phyloP scores from a whole-genome alignment of 306 rosid genomes.

The Cicer arietinum region DNA sequence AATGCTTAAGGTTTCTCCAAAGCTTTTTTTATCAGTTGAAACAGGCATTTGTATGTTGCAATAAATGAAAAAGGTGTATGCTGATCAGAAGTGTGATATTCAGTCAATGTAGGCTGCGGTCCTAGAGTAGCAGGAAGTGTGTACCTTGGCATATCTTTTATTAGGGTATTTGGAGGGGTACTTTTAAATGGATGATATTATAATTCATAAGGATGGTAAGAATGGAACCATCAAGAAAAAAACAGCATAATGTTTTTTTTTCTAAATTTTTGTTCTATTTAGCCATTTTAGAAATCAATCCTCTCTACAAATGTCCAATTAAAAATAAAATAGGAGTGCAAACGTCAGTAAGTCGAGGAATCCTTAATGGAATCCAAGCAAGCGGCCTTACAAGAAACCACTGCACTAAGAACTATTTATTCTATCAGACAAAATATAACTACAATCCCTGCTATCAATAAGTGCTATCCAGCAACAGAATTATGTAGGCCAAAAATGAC shows the following conservation, averaged over 20 bases:
- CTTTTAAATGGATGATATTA: constrained; percentile 53
- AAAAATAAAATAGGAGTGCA: not conserved
- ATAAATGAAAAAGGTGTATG: no score
- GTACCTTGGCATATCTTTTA: constrained; percentile 50
- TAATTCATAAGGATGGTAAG: constrained; percentile 72
- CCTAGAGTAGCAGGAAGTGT: constrained; percentile 64
- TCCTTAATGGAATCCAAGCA: not conserved
- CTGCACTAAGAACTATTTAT: constrained; percentile 4
- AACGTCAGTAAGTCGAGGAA: not conserved
- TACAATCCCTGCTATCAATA: not conserved
- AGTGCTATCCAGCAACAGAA: constrained; percentile 34
- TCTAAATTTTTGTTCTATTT: not conserved
- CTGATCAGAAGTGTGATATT: constrained; percentile 62
- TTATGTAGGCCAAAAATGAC: constrained; percentile 36
- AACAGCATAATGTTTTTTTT: no score
- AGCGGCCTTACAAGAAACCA: constrained; percentile 10
- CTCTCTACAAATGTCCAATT: not conserved
- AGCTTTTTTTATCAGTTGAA: no score
- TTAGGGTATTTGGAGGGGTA: constrained; percentile 72
- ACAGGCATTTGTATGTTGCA: no score
- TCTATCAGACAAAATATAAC: constrained; percentile 26
- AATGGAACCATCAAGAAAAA: constrained; percentile 56
- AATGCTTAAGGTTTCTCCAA: no score
- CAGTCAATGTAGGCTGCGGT: constrained; percentile 46
- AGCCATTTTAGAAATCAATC: constrained; percentile 1